Percentiles rank a stretch among this genome's conserved stretches.
Evolutionary conservation across 2,329 filamentous ascomycete species (phyloP).

Genomic region (Diaporthe vexans): DNA sequence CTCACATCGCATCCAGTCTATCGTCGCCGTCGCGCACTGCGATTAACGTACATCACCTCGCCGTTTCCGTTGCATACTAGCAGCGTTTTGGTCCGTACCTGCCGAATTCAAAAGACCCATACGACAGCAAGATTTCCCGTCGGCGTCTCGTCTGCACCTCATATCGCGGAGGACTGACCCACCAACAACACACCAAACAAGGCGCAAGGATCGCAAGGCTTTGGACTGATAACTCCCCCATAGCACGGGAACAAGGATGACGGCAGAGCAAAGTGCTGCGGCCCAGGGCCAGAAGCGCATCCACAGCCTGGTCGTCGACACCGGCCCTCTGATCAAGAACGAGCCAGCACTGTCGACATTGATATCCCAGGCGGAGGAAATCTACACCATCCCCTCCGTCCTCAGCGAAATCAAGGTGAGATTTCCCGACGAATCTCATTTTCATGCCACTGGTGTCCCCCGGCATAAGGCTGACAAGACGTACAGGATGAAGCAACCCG

Average conservation of each 20-base stretch:
- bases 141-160: too few relatives aligned
- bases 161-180: not conserved
- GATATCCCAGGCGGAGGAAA: constrained; percentile 79
- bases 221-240: not conserved
- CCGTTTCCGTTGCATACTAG: not conserved
- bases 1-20: constrained; percentile 9
- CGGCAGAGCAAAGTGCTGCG: constrained; percentile 7
- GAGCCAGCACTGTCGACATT: constrained; percentile 88
- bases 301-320: constrained; percentile 88
- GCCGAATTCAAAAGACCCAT: accelerated
- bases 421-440: too few relatives aligned
- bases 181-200: not conserved
- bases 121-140: accelerated
- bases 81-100: not conserved
- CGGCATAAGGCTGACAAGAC: not conserved
- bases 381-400: constrained; percentile 89
- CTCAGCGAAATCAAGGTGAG: constrained; percentile 83
- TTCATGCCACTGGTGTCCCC: too few relatives aligned
- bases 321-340: constrained; percentile 94
- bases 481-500: constrained; percentile 89
- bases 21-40: not conserved
- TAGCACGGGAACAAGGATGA: not conserved
- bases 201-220: not conserved
- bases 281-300: constrained; percentile 70
- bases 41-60: not conserved